phyloP scores from a whole-genome alignment of 202 grass and related monocot genomes.

The Zoysia matrella region DNA sequence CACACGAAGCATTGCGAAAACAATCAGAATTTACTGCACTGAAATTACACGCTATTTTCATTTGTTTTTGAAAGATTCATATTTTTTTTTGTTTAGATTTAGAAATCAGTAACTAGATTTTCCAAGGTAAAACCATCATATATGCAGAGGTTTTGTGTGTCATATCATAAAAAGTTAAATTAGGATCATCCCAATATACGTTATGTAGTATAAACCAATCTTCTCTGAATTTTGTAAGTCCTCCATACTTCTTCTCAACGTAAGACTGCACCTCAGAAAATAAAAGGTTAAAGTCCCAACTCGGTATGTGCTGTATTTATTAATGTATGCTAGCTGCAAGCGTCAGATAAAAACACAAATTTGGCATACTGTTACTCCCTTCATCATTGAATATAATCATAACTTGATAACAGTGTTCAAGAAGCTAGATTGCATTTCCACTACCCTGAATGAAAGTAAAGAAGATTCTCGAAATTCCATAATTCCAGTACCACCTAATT shows the following conservation, averaged over 20 bases:
- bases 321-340: neutral
- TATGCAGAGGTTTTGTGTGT: neutral
- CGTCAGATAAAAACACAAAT: neutral
- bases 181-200: neutral
- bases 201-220: neutral
- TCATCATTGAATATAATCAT: neutral
- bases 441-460: no score
- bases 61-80: neutral
- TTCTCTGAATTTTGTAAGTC: conserved; percentile 37
- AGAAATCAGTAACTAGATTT: neutral
- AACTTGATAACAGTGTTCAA: no score
- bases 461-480: no score
- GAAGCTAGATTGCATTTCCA: no score
- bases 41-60: conserved; percentile 1
- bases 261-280: conserved; percentile 48
- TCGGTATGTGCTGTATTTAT: neutral
- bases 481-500: no score
- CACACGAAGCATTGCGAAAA: neutral
- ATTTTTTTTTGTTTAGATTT: no score
- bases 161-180: neutral
- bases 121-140: no score
- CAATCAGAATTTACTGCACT: neutral
- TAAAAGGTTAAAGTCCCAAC: neutral
- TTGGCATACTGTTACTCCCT: neutral
- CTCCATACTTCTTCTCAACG: conserved; percentile 77